phyloP scores from a whole-genome alignment of 2,329 filamentous ascomycete genomes.

The Bipolaris victoriae region DNA sequence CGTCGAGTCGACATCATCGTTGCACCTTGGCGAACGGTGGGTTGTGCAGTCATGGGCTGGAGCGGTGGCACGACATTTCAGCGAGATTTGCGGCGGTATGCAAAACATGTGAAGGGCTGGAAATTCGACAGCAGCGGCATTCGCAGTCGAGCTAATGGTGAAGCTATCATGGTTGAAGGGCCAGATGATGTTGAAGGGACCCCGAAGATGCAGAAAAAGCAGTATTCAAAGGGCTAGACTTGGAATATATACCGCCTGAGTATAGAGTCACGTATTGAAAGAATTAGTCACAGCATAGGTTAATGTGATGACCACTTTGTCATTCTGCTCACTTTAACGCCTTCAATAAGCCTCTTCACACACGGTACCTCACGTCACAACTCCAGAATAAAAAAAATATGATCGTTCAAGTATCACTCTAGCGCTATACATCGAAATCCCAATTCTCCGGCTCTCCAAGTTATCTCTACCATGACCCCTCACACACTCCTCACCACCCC shows the following conservation, averaged over 20 bases:
- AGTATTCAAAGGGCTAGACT: conserved; percentile 77
- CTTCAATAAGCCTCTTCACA: neutral
- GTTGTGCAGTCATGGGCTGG: conserved; percentile 90
- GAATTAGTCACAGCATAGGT: neutral
- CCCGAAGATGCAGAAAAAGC: conserved; percentile 75
- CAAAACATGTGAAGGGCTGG: conserved; percentile 71
- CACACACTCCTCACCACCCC: neutral
- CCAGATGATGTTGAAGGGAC: conserved; percentile 52
- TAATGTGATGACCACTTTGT: neutral
- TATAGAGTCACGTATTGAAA: conserved; percentile 54
- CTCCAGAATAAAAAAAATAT: too few relatives aligned
- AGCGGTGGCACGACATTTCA: conserved; percentile 88
- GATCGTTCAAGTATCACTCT: neutral
- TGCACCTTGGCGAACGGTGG: conserved; percentile 84
- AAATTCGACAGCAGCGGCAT: conserved; percentile 94
- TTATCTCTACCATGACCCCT: neutral
- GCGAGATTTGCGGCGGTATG: conserved; percentile 81
- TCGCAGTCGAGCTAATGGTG: conserved; percentile 69
- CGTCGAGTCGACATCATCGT: conserved; percentile 92
- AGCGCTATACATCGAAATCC: neutral
- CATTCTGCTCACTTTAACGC: neutral
- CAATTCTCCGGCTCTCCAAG: neutral
- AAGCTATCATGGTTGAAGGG: conserved; percentile 72
- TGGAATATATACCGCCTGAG: conserved; percentile 57
- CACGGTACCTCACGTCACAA: neutral